phyloP scores from a whole-genome alignment of 2,329 filamentous ascomycete genomes.

The Pestalotiopsis sp. region DNA sequence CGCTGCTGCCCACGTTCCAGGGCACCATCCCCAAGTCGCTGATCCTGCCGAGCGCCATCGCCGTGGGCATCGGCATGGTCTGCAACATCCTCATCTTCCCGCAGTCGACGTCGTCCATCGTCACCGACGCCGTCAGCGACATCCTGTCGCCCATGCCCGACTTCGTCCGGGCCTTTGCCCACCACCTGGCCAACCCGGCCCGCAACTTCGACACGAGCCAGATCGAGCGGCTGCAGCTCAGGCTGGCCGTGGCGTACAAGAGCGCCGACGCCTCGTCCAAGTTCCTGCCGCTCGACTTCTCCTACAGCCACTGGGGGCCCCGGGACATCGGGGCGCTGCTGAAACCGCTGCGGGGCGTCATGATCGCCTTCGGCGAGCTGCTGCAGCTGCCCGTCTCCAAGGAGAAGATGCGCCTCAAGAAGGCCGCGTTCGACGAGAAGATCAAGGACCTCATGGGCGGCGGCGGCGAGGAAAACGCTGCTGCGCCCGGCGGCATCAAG shows the following conservation, averaged over 20 bases:
- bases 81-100: conserved; percentile 5
- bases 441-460: background rate
- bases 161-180: background rate
- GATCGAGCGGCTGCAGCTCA: background rate
- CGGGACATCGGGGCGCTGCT: background rate
- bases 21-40: conserved; percentile 1
- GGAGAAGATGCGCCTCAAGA: background rate
- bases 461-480: background rate
- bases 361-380: background rate
- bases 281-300: conserved; percentile 1
- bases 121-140: background rate
- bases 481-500: background rate
- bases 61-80: conserved; percentile 3
- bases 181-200: background rate
- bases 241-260: background rate
- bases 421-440: background rate
- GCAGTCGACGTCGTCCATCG: conserved; percentile 2
- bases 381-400: background rate
- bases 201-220: background rate
- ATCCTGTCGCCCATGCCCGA: background rate
- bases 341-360: background rate
- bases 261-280: background rate
- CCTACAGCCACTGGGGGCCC: background rate
- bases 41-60: background rate
- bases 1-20: conserved; percentile 2